Percentiles rank a stretch among this genome's conserved stretches.
Evolutionary conservation across 805 yeast genomes (phyloP).

Genomic region (Candida ortonii): DNA sequence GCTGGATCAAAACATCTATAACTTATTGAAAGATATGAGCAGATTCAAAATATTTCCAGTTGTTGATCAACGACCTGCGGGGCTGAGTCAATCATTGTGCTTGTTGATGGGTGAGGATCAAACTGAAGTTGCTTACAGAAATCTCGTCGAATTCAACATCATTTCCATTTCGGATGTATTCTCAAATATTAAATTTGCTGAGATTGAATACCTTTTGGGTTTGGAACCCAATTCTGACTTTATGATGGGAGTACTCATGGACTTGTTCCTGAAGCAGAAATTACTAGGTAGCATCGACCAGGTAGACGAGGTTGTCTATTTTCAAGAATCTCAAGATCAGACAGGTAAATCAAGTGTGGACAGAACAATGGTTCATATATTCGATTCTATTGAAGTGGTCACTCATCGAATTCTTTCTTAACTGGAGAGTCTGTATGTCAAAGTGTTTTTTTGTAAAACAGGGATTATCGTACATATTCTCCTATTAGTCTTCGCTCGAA

Average conservation of each 20-base stretch:
- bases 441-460: too few species aligned
- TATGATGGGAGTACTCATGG: constrained; percentile 15
- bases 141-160: constrained; percentile 23
- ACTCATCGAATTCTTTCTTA: constrained; percentile 7
- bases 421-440: neutral
- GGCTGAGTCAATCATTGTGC: neutral
- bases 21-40: constrained; percentile 1
- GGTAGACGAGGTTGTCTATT: constrained; percentile 16
- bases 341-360: constrained; percentile 6
- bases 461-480: too few species aligned
- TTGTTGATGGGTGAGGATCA: neutral
- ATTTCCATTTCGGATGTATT: constrained; percentile 23
- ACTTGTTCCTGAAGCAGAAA: constrained; percentile 22
- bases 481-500: too few species aligned
- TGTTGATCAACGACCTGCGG: neutral
- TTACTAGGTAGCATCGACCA: constrained; percentile 27
- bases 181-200: constrained; percentile 15
- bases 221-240: constrained; percentile 10
- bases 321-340: constrained; percentile 6
- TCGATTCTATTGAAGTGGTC: constrained; percentile 11
- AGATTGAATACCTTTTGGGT: constrained; percentile 14
- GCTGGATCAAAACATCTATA: constrained; percentile 1
- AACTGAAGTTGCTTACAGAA: neutral
- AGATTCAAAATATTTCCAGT: constrained; percentile 1
- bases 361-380: constrained; percentile 8